Percentiles rank a stretch among this genome's conserved stretches.
These are phyloP conservation scores for Blepharisma stoltei DNA, from an alignment of 73 alveolate genomes.

Conservation along the genomic window DNA sequence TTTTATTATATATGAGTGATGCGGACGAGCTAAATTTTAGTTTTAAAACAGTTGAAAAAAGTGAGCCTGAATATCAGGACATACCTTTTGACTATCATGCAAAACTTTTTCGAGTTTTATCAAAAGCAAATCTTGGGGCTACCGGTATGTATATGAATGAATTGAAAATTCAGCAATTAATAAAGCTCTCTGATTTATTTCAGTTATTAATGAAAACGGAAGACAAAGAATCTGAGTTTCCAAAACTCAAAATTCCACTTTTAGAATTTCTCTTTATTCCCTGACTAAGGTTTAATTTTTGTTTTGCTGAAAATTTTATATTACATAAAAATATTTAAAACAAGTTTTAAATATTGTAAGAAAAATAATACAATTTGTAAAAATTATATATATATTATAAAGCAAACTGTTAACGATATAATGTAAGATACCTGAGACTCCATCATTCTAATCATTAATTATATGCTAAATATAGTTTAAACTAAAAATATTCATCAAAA, in stretches of 20 bases:
- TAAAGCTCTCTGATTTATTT: constrained; percentile 37
- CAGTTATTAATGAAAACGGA: constrained; percentile 21
- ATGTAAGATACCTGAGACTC: too few relatives aligned
- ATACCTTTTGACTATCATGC: constrained; percentile 52
- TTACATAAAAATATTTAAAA: too few relatives aligned
- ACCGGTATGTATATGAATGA: constrained; percentile 55
- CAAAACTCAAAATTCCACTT: constrained; percentile 1
- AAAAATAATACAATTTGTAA: too few relatives aligned
- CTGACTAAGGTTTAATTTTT: too few relatives aligned
- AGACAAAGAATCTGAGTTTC: background rate
- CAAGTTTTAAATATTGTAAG: too few relatives aligned
- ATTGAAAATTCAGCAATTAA: constrained; percentile 34
- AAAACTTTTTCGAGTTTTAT: constrained; percentile 34
- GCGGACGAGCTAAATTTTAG: background rate
- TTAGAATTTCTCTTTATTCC: constrained; percentile 12
- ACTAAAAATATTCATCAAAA: too few relatives aligned
- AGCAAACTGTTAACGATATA: too few relatives aligned
- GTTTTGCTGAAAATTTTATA: too few relatives aligned
- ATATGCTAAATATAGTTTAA: too few relatives aligned
- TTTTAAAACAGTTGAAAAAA: background rate
- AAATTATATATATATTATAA: too few relatives aligned
- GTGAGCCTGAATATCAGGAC: constrained; percentile 30
- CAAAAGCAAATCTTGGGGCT: constrained; percentile 43
- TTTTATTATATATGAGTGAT: constrained; percentile 1
- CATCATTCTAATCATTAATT: too few relatives aligned